Base-by-base conservation (phyloP, 2,329 filamentous ascomycete species). In the Colletotrichum magnum region DNA sequence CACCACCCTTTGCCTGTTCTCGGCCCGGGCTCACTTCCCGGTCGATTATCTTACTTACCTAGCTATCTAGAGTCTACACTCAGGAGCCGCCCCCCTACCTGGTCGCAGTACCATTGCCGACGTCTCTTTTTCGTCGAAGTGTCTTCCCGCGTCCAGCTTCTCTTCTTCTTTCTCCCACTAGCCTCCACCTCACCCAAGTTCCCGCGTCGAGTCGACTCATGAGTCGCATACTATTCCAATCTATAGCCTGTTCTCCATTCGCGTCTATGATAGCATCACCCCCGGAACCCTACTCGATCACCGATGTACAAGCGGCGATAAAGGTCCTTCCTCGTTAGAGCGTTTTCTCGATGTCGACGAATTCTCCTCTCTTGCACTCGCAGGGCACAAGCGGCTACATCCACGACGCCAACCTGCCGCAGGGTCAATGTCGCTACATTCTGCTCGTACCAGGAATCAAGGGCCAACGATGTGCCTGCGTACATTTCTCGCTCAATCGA, bases 391-490 rank as follows among this genome's bases (percentile, higher is more conserved):
- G 69, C 10, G 61, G 62, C 39, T 53, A 70, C 50, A 70, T 73
- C 61, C 85, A 87, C 65, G 85, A 87, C 62, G 71, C 81, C 45
- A 81, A 81, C 58, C 81, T 90, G 24, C 88, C 88, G 15, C 82
- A 84, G 72, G 88, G 88, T 39, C 86, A 88, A 73, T 90, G 88
- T 72, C 86, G 87, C 69, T 90, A 87, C 73, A 89, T 90, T 70
- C 77, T 90, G 36, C 80, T 88, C 32, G 81, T 86, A 64, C 86
- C 88, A 6, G 86, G 88, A 73, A 81, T 88, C 75, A 87, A 86
- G 72, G 87, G 88, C 59, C 83, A 88, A 67, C 85, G 88, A 51
- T 90, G 88, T 76, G 87, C 84, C 52, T 90, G 88, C 73, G 85
- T 87, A 70, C 82, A 84, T 69, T 90, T 90, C 76, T 84, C 84